These are phyloP conservation scores for Colletotrichum lindemuthianum DNA, from an alignment of 2,329 filamentous ascomycete species.

Conservation along the genomic window DNA sequence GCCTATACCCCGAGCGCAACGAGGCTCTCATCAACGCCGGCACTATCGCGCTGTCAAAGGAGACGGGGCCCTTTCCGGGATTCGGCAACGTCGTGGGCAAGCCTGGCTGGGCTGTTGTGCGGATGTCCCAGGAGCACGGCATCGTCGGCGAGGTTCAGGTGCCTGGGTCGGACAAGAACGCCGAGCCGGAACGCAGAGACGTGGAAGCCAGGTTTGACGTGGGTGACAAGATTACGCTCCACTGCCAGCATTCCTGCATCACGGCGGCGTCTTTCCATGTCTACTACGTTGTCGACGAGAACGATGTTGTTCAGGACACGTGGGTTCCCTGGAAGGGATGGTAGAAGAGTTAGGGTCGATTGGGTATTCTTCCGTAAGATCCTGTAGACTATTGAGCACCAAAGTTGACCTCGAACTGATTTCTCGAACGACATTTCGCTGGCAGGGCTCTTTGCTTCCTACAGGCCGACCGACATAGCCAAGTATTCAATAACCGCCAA, in stretches of 20 bases:
- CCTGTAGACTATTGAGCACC: too few species aligned
- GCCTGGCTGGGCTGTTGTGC: constrained; percentile 45
- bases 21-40: constrained; percentile 51
- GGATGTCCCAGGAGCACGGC: constrained; percentile 51
- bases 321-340: constrained; percentile 52
- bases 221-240: constrained; percentile 46
- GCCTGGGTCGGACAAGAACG: constrained; percentile 22
- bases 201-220: constrained; percentile 44
- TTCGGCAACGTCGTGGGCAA: constrained; percentile 44
- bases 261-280: constrained; percentile 48
- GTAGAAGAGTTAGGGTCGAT: constrained; percentile 25
- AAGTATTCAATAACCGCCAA: too few species aligned
- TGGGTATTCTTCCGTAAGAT: too few species aligned
- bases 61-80: constrained; percentile 44
- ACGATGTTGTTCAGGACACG: constrained; percentile 45
- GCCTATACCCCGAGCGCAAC: constrained; percentile 50
- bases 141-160: constrained; percentile 40
- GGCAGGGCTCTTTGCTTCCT: too few species aligned
- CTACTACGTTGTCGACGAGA: constrained; percentile 49
- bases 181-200: constrained; percentile 29
- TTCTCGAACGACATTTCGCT: too few species aligned
- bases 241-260: constrained; percentile 49
- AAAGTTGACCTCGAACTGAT: too few species aligned
- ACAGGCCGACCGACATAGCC: too few species aligned
- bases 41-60: constrained; percentile 47